phyloP scores from a whole-genome alignment of 495 filamentous ascomycete genomes.

The Talaromyces proteolyticus region DNA sequence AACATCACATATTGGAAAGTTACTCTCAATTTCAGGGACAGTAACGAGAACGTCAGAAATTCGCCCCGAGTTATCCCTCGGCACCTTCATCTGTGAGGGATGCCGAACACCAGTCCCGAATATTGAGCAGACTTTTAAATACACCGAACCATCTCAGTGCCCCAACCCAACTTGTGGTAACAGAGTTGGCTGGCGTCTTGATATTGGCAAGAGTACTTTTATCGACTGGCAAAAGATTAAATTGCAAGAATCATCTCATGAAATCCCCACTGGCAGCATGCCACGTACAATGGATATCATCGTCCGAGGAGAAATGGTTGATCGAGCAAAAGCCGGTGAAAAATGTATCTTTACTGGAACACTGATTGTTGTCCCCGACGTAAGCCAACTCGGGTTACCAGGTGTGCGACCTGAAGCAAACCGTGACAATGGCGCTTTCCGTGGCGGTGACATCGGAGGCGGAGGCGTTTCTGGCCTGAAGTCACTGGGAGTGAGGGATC shows the following conservation, averaged over 20 bases:
- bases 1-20: slow-evolving; percentile 83
- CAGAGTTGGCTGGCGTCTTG: slow-evolving; percentile 82
- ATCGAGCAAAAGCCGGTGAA: slow-evolving; percentile 93
- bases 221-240: slow-evolving; percentile 99
- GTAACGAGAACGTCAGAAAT: slow-evolving; percentile 97
- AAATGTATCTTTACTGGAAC: slow-evolving; percentile 97
- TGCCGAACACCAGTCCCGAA: slow-evolving; percentile 78
- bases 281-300: slow-evolving; percentile 97
- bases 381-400: slow-evolving; percentile 89
- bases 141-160: slow-evolving; percentile 94
- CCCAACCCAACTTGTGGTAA: slow-evolving; percentile 91
- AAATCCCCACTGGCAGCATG: slow-evolving; percentile 99
- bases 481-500: slow-evolving; percentile 84
- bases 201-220: slow-evolving; percentile 96
- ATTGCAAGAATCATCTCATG: slow-evolving; percentile 94
- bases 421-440: slow-evolving; percentile 69
- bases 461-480: slow-evolving; percentile 84
- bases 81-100: slow-evolving; percentile 85
- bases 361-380: slow-evolving; percentile 93
- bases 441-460: slow-evolving; percentile 74
- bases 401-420: slow-evolving; percentile 81
- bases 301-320: slow-evolving; percentile 95
- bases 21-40: slow-evolving; percentile 92
- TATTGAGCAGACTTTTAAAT: slow-evolving; percentile 95
- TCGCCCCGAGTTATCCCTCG: slow-evolving; percentile 83